These are phyloP conservation scores for Aspergillus sparsus DNA, from an alignment of 495 filamentous ascomycete species.

Conservation along the genomic window DNA sequence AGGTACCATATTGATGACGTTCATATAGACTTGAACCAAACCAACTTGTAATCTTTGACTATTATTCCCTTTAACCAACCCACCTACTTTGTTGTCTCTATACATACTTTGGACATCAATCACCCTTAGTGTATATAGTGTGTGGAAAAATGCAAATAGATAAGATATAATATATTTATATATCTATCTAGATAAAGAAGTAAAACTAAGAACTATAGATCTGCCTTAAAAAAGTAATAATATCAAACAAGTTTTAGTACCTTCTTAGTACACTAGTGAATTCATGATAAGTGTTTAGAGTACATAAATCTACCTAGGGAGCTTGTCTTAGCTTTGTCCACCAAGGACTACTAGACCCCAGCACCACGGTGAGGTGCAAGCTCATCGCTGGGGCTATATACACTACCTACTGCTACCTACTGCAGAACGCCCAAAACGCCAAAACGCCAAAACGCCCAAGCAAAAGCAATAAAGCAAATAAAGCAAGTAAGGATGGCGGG, in stretches of 20 bases:
- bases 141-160: background rate
- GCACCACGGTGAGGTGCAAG: slow-evolving; percentile 7
- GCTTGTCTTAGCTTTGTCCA: slow-evolving; percentile 6
- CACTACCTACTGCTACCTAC: slow-evolving; percentile 7
- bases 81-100: background rate
- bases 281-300: background rate
- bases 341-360: background rate
- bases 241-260: background rate
- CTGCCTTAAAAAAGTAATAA: background rate
- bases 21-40: background rate
- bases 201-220: background rate
- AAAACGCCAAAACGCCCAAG: background rate
- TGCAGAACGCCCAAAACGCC: background rate
- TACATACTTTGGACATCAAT: background rate
- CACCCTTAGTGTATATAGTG: background rate
- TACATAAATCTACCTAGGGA: slow-evolving; percentile 2
- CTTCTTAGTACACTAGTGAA: background rate
- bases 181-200: background rate
- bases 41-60: background rate
- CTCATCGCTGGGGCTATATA: background rate
- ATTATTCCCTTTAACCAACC: background rate
- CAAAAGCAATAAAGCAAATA: slow-evolving; percentile 3
- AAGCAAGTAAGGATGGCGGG: background rate
- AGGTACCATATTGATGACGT: slow-evolving; percentile 1
- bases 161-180: background rate